A percentile compares a stretch with the other conserved stretches of the same genome.
Conservation (phyloP, 2,329 filamentous ascomycete genomes). For the Aureobasidium sp. region DNA sequence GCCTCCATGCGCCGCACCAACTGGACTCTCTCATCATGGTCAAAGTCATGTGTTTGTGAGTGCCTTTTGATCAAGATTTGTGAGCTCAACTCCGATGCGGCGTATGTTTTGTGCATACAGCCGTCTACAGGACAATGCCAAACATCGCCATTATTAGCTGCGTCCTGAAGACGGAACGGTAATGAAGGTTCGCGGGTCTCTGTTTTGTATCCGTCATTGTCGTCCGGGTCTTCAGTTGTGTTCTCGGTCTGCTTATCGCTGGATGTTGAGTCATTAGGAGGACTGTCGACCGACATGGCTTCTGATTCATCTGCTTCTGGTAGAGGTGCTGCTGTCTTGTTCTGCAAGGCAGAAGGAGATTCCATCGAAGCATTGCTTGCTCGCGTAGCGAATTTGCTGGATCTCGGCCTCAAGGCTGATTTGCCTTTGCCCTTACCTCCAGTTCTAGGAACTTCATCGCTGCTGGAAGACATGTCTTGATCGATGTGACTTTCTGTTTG, state of each 20-base stretch:
- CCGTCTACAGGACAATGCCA: slow-evolving; percentile 61
- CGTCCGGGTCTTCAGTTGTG: neutral
- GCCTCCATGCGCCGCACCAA: slow-evolving; percentile 51
- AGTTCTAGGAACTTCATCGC: neutral
- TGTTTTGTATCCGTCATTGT: neutral
- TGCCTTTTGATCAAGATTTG: slow-evolving; percentile 55
- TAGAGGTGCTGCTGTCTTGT: neutral
- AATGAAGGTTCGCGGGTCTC: neutral
- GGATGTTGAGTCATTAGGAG: neutral
- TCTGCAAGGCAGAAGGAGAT: neutral
- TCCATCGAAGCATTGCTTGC: neutral
- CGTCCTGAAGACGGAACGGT: neutral
- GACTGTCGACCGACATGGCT: slow-evolving; percentile 24
- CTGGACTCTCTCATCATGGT: slow-evolving; percentile 44
- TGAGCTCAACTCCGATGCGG: slow-evolving; percentile 50
- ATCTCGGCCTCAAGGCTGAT: slow-evolving; percentile 28
- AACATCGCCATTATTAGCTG: slow-evolving; percentile 37
- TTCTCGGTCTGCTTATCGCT: slow-evolving; percentile 15
- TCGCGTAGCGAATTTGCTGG: slow-evolving; percentile 22
- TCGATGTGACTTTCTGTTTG: neutral
- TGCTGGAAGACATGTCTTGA: neutral
- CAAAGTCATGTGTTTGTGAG: slow-evolving; percentile 53
- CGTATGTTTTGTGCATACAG: slow-evolving; percentile 58
- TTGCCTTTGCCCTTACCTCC: slow-evolving; percentile 26
- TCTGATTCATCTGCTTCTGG: slow-evolving; percentile 28